Conservation (phyloP, 441 rosid species). For the Sinapis alba region DNA sequence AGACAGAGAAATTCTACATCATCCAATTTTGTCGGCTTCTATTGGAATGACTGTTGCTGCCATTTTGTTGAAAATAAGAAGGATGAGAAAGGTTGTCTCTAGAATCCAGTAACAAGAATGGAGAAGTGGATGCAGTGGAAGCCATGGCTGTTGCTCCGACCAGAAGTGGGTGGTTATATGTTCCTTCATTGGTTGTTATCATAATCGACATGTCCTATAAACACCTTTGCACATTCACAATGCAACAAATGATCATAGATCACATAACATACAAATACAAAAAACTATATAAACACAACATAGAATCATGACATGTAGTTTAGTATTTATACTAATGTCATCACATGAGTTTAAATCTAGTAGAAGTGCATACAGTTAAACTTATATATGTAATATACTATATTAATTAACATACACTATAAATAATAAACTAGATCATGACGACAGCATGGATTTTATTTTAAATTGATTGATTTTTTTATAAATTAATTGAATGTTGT, state of each 20-base stretch:
- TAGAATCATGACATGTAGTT: background rate
- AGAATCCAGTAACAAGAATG: slow-evolving; percentile 39
- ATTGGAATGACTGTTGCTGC: background rate
- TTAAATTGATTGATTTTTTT: no score
- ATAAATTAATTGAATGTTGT: no score
- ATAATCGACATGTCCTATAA: background rate
- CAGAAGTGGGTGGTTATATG: slow-evolving; percentile 41
- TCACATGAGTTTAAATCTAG: background rate
- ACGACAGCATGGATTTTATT: no score
- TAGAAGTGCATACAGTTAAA: background rate
- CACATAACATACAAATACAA: background rate
- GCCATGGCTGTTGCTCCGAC: slow-evolving; percentile 96
- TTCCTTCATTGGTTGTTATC: background rate
- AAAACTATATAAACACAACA: background rate
- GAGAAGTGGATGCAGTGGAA: slow-evolving; percentile 61
- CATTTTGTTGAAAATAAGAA: background rate
- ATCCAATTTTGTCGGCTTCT: background rate
- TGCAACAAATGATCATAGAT: background rate
- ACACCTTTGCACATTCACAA: background rate
- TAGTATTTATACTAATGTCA: background rate
- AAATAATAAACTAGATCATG: no score
- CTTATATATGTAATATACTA: background rate
- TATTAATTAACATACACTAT: background rate
- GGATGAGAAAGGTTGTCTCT: slow-evolving; percentile 20
- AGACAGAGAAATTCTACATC: background rate